phyloP scores from a whole-genome alignment of 192 early-diverging fungal species.

The Umbelopsis sp. region DNA sequence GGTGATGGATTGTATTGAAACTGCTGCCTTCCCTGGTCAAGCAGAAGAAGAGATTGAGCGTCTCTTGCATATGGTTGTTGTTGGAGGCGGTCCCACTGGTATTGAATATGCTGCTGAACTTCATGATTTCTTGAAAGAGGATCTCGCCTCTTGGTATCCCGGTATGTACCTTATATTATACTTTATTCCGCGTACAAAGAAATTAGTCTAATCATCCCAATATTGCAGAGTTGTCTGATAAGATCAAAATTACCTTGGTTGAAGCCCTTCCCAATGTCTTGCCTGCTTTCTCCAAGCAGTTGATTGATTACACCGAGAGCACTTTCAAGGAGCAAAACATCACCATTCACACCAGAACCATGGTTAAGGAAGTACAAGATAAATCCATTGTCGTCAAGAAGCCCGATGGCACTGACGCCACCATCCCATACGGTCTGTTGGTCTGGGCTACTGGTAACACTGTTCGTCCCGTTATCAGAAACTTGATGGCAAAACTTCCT shows the following conservation, averaged over 20 bases:
- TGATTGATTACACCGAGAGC: conserved; percentile 82
- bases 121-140: conserved; percentile 80
- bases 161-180: conserved; percentile 21
- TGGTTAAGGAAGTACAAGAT: conserved; percentile 77
- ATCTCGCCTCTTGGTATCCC: conserved; percentile 76
- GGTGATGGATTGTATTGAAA: conserved; percentile 77
- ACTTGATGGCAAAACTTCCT: conserved; percentile 67
- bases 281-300: conserved; percentile 74
- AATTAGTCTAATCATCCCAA: neutral
- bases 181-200: neutral
- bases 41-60: conserved; percentile 70
- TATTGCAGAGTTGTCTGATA: conserved; percentile 64
- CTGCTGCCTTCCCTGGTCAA: conserved; percentile 74
- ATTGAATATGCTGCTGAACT: conserved; percentile 82
- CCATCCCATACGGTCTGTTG: conserved; percentile 76
- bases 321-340: conserved; percentile 78
- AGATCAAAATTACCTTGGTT: conserved; percentile 78
- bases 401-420: conserved; percentile 58
- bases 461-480: conserved; percentile 62
- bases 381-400: conserved; percentile 73
- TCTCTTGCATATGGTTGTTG: conserved; percentile 79
- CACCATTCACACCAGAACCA: conserved; percentile 74
- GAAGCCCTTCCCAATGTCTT: conserved; percentile 80
- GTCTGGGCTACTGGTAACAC: conserved; percentile 92
- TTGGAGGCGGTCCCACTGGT: conserved; percentile 67